Conservation (phyloP, 2,329 filamentous ascomycete species). For the Colletotrichum liaoningense region DNA sequence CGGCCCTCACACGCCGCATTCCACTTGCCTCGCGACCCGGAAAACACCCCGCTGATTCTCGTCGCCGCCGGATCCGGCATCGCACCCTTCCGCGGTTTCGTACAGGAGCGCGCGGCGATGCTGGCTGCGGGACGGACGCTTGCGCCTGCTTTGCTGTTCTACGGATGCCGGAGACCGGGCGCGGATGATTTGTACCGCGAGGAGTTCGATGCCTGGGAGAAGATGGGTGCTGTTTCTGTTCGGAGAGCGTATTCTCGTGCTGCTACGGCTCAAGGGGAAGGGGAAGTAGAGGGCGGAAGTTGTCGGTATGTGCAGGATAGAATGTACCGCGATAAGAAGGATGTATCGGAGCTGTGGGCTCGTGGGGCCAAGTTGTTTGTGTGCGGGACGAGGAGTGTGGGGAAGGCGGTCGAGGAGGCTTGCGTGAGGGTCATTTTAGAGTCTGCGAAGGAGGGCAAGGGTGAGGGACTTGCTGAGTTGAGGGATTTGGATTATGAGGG, state of each 20-base stretch:
- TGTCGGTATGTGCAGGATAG: constrained; percentile 61
- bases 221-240: constrained; percentile 63
- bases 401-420: constrained; percentile 51
- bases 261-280: not conserved
- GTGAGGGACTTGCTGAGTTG: constrained; percentile 36
- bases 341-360: constrained; percentile 48
- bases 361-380: constrained; percentile 66
- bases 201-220: constrained; percentile 59
- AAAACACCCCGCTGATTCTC: constrained; percentile 54
- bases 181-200: constrained; percentile 58
- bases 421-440: constrained; percentile 37
- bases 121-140: constrained; percentile 52
- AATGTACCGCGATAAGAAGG: constrained; percentile 46
- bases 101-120: constrained; percentile 49
- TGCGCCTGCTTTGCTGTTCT: constrained; percentile 59
- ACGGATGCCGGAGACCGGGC: constrained; percentile 55
- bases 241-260: constrained; percentile 64
- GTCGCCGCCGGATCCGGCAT: constrained; percentile 55
- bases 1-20: constrained; percentile 53
- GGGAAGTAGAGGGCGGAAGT: constrained; percentile 51
- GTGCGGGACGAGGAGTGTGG: constrained; percentile 64
- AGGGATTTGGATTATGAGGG: constrained; percentile 49
- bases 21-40: constrained; percentile 52
- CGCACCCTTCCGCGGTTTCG: constrained; percentile 41
- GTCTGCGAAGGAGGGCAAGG: constrained; percentile 42